Evolutionary conservation across 2,329 filamentous ascomycete species (phyloP), one percentile per base, ranked within the genome.

Genomic region (Cercospora citrullina): DNA sequence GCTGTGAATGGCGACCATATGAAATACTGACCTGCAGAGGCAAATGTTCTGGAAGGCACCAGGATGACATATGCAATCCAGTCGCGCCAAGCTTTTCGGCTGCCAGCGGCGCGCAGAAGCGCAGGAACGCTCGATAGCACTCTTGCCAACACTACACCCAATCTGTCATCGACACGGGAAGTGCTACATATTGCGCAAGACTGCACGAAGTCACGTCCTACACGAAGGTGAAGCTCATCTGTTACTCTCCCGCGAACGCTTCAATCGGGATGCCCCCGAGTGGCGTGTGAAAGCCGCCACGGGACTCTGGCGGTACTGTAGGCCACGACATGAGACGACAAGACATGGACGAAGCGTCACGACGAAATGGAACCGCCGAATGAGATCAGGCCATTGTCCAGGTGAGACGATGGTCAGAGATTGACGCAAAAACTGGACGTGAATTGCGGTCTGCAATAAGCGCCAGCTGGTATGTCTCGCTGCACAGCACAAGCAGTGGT

Each of bases 31-130:
- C 55, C 31, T 59, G 55, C 55, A 59, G 55, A 59, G 55, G 30
- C 55, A 23, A 57, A 59, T 30, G 55, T 59, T 59, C 55, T 59
- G 55, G 55, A 59, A 59, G 55, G 55, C 55, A 59, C 55, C 55
- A 59, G 31, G 55, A 59, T 59, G 55, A 59, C 55, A 59, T 59
- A 59, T 36, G 55, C 55, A 26, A 8, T 33, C 14, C 55, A 30
- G 16, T 33, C 26, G 48, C 18, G 55, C 55, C 55, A 59, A 59
- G 55, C 55, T 36, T 59, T 59, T 36, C 28, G 55, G 55, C 28
- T 53, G 48, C 8, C 18, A 30, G 55, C 53, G 53, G 21, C 10
- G 55, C 55, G 55, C 55, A 59, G 55, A 59, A 30, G 36, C 36
- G 36, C 36, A 2, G 7, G 6, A 39, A 1, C 36, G 36, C 36